phyloP scores from a whole-genome alignment of 768 basidiomycete species.

The Panaeolus cyanescens region DNA sequence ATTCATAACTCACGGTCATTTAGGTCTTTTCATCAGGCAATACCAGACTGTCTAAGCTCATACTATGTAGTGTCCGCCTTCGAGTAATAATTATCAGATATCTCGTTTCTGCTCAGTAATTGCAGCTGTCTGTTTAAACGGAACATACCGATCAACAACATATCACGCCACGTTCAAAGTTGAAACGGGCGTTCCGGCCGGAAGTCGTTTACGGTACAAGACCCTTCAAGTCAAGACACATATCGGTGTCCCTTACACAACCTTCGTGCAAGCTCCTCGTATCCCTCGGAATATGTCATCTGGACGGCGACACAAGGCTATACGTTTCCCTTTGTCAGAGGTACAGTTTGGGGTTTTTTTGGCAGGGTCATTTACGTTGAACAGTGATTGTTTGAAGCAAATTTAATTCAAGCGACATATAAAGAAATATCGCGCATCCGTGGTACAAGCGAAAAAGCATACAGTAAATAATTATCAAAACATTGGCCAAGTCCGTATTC shows the following conservation, averaged over 20 bases:
- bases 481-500: background rate
- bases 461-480: slow-evolving; percentile 1
- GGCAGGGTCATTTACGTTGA: background rate
- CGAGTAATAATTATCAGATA: too few species aligned
- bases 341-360: background rate
- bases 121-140: background rate
- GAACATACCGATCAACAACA: background rate
- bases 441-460: background rate
- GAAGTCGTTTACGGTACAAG: background rate
- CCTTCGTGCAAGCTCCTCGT: background rate
- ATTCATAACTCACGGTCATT: background rate
- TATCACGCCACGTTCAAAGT: background rate
- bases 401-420: background rate
- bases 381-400: background rate
- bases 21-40: slow-evolving; percentile 28
- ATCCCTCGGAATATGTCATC: background rate
- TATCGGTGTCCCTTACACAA: background rate
- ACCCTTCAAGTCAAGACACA: background rate
- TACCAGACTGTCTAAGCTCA: slow-evolving; percentile 20
- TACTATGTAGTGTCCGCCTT: too few species aligned
- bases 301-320: background rate
- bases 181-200: background rate
- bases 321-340: background rate
- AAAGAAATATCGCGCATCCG: background rate
- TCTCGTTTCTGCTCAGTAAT: background rate